Evolutionary conservation across 192 early-diverging fungal species (phyloP).

Genomic region (Neocallimastix lanati): DNA sequence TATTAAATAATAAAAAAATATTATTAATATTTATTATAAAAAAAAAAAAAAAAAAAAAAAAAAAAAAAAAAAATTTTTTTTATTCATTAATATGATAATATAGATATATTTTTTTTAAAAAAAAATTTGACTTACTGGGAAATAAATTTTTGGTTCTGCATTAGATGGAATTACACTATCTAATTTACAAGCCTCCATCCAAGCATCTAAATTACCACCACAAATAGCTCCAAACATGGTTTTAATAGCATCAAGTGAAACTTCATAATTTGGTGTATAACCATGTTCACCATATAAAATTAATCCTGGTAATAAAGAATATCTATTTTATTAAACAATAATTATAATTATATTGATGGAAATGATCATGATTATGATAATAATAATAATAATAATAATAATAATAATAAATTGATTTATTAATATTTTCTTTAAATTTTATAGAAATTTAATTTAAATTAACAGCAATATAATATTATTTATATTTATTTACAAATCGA

Average conservation of each 20-base stretch:
- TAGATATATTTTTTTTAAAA: too few relatives aligned
- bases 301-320: slow-evolving; percentile 57
- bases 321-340: slow-evolving; percentile 14
- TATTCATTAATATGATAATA: too few relatives aligned
- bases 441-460: too few relatives aligned
- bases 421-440: too few relatives aligned
- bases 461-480: too few relatives aligned
- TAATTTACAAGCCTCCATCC: slow-evolving; percentile 44
- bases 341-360: too few relatives aligned
- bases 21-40: background rate
- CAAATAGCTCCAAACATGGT: slow-evolving; percentile 53
- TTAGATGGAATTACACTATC: slow-evolving; percentile 1
- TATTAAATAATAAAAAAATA: slow-evolving; percentile 15
- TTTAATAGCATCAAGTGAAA: slow-evolving; percentile 35
- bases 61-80: background rate
- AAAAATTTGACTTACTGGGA: too few relatives aligned
- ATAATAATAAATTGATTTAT: background rate
- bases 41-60: background rate
- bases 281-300: slow-evolving; percentile 58
- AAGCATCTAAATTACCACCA: slow-evolving; percentile 61
- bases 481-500: slow-evolving; percentile 47
- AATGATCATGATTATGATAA: too few relatives aligned
- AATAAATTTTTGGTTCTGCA: background rate
- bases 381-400: too few relatives aligned
- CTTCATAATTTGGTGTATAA: slow-evolving; percentile 41